phyloP scores from a whole-genome alignment of 306 rosid genomes.

The Rosa persica region DNA sequence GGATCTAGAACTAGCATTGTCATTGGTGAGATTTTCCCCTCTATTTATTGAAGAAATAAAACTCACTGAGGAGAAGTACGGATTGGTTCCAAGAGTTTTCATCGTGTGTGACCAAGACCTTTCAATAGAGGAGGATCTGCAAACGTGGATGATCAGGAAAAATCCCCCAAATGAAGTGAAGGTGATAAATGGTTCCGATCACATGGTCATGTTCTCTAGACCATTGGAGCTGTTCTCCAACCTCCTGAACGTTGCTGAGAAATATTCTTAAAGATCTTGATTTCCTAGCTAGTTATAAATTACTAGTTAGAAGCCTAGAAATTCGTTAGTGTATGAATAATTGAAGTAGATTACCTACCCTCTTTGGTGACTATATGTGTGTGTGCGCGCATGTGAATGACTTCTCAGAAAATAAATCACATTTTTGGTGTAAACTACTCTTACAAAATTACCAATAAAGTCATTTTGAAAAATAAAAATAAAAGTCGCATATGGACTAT shows the following conservation, averaged over 20 bases:
- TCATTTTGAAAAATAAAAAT: too few relatives aligned
- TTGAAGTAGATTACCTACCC: too few relatives aligned
- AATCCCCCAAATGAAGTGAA: slow-evolving; percentile 34
- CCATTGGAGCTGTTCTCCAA: slow-evolving; percentile 27
- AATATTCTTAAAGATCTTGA: slow-evolving; percentile 3
- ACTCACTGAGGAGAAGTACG: slow-evolving; percentile 30
- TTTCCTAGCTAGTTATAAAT: not conserved
- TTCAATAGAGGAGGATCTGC: slow-evolving; percentile 17
- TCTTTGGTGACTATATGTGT: too few relatives aligned
- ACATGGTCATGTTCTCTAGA: slow-evolving; percentile 53
- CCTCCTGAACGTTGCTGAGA: slow-evolving; percentile 34
- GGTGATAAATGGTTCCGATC: slow-evolving; percentile 38
- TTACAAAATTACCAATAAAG: not conserved
- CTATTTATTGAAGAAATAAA: slow-evolving; percentile 15
- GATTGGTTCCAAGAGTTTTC: slow-evolving; percentile 35
- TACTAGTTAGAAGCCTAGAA: not conserved
- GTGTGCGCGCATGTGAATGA: not conserved
- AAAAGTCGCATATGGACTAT: too few relatives aligned
- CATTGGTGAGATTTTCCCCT: slow-evolving; percentile 27
- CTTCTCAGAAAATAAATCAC: not conserved
- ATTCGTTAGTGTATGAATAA: not conserved
- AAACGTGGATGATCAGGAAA: slow-evolving; percentile 34
- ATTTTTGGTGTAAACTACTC: too few relatives aligned
- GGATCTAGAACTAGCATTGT: slow-evolving; percentile 36
- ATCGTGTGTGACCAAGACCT: slow-evolving; percentile 41